Conservation (phyloP, 1,139 yeast species). For the Scheffersomyces titani region DNA sequence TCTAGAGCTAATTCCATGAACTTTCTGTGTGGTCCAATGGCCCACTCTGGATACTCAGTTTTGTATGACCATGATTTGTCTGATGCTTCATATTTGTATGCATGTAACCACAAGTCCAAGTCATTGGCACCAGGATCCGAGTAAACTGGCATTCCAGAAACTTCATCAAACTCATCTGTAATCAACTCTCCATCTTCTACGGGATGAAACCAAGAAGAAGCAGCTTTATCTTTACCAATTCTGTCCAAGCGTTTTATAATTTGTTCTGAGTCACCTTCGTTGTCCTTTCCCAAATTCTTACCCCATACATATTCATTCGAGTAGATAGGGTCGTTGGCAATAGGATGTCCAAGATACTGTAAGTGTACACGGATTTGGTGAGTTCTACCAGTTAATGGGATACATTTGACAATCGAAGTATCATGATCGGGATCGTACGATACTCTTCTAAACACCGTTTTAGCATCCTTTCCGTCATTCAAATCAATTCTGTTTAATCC, state of each 20-base stretch:
- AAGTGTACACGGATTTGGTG: conserved; percentile 94
- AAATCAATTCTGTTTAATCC: conserved; percentile 72
- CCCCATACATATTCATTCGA: conserved; percentile 75
- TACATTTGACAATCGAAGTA: conserved; percentile 75
- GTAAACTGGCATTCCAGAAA: conserved; percentile 73
- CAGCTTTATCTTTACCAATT: conserved; percentile 68
- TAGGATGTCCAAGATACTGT: conserved; percentile 84
- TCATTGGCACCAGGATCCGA: conserved; percentile 90
- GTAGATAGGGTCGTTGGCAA: conserved; percentile 93
- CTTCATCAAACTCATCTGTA: conserved; percentile 58
- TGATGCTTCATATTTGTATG: conserved; percentile 68
- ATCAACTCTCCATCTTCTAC: conserved; percentile 61
- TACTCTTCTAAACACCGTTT: conserved; percentile 53
- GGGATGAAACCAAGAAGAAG: conserved; percentile 69
- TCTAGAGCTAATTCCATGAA: conserved; percentile 67
- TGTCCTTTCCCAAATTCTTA: conserved; percentile 52
- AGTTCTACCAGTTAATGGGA: conserved; percentile 88
- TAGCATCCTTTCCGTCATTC: conserved; percentile 66
- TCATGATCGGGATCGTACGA: conserved; percentile 59
- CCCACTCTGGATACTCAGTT: conserved; percentile 89
- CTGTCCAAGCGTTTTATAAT: conserved; percentile 52
- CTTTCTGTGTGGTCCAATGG: conserved; percentile 55
- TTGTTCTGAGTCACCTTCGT: conserved; percentile 47
- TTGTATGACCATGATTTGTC: conserved; percentile 69
- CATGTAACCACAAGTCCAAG: conserved; percentile 87